These are phyloP conservation scores for Trichoderma breve DNA, from an alignment of 2,329 filamentous ascomycete genomes.

Conservation along the genomic window DNA sequence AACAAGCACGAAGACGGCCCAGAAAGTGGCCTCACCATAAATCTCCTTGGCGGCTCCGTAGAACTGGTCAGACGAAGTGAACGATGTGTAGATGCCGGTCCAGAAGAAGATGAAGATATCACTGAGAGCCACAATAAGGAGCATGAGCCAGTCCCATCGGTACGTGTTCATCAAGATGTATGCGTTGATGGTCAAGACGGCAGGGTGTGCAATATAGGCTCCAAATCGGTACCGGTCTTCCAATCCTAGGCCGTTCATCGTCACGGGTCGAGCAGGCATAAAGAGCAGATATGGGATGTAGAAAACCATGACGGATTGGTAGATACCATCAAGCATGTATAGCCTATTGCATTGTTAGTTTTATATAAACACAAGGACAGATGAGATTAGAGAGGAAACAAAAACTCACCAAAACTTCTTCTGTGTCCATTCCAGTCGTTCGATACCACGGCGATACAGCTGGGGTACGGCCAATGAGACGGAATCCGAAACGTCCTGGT, in stretches of 20 bases:
- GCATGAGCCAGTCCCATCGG: constrained; percentile 95
- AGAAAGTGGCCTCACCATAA: constrained; percentile 80
- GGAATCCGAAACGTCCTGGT: constrained; percentile 93
- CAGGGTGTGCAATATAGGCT: constrained; percentile 78
- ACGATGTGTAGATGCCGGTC: constrained; percentile 78
- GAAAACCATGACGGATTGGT: constrained; percentile 91
- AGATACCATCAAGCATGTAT: constrained; percentile 93
- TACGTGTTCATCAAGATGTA: constrained; percentile 97
- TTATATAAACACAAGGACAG: background rate
- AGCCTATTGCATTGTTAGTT: constrained; percentile 51
- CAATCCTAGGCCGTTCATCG: constrained; percentile 70
- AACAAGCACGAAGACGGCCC: constrained; percentile 77
- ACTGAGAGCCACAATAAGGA: constrained; percentile 78
- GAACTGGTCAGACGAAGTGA: constrained; percentile 53
- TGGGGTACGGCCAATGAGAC: constrained; percentile 94
- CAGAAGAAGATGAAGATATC: constrained; percentile 89
- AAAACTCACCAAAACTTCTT: constrained; percentile 84
- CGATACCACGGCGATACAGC: constrained; percentile 91
- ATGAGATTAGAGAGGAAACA: background rate
- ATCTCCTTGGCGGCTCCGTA: constrained; percentile 77
- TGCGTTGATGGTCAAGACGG: constrained; percentile 84
- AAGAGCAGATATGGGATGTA: constrained; percentile 89
- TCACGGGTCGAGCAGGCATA: constrained; percentile 64
- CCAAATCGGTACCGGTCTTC: constrained; percentile 82
- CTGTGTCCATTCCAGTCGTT: constrained; percentile 94